Conservation (phyloP, 257 asterid genomes). For the Ajuga chamaepitys region DNA sequence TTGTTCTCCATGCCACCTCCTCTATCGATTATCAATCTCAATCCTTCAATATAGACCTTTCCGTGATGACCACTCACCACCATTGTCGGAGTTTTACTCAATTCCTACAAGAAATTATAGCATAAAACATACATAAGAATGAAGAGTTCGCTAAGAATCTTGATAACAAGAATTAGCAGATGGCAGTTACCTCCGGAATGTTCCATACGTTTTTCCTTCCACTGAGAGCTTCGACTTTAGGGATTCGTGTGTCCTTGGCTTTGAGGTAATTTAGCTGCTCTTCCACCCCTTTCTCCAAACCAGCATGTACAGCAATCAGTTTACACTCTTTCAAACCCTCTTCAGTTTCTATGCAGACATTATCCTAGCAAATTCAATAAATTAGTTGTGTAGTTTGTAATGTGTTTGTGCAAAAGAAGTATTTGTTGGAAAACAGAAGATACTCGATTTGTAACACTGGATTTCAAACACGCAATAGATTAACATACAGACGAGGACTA, state of each 20-base stretch:
- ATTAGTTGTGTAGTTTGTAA: background rate
- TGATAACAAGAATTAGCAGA: background rate
- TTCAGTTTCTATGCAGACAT: conserved; percentile 59
- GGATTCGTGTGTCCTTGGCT: conserved; percentile 74
- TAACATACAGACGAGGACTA: background rate
- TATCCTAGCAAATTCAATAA: conserved; percentile 34
- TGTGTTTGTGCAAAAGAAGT: background rate
- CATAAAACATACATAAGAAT: background rate
- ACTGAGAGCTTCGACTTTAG: conserved; percentile 75
- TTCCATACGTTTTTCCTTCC: conserved; percentile 86
- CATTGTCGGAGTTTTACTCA: conserved; percentile 43
- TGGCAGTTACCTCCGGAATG: conserved; percentile 61
- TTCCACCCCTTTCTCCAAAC: conserved; percentile 64
- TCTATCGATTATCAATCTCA: conserved; percentile 65
- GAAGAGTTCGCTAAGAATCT: background rate
- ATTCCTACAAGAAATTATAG: conserved; percentile 32
- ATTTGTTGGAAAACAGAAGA: background rate
- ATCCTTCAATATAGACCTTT: conserved; percentile 56
- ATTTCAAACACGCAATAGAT: background rate
- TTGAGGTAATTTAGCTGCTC: conserved; percentile 58
- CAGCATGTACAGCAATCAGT: conserved; percentile 86
- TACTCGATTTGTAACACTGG: background rate
- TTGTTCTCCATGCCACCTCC: conserved; percentile 66
- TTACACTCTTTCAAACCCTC: conserved; percentile 55
- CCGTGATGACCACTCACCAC: conserved; percentile 84